phyloP scores from a whole-genome alignment of 495 filamentous ascomycete genomes.

The Thermochaetoides thermophila region DNA sequence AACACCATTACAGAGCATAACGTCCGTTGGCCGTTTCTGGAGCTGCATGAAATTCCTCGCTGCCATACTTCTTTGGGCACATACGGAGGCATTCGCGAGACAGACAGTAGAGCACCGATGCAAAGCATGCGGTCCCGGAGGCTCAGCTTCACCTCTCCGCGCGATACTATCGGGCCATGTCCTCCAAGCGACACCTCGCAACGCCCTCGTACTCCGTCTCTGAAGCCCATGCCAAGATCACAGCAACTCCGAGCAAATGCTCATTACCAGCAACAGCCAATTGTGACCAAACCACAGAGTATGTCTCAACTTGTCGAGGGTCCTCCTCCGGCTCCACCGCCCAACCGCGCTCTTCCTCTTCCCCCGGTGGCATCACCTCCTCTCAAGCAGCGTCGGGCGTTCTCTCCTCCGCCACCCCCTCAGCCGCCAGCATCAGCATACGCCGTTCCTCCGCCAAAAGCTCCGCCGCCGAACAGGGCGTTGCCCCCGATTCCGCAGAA shows the following conservation, averaged over 20 bases:
- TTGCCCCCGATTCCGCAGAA: constrained; percentile 43
- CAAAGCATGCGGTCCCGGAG: constrained; percentile 5
- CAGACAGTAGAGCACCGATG: not conserved
- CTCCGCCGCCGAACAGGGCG: constrained; percentile 46
- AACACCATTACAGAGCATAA: not conserved
- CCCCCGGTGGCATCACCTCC: no score
- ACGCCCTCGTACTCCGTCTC: constrained; percentile 13
- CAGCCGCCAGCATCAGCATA: no score
- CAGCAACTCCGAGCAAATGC: constrained; percentile 18
- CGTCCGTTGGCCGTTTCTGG: no score
- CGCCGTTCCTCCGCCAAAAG: no score
- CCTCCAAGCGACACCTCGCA: constrained; percentile 6
- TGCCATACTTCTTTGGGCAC: constrained; percentile 13
- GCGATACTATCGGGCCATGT: constrained; percentile 5
- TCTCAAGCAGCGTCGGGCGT: no score
- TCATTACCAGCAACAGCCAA: constrained; percentile 15
- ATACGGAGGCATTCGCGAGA: constrained; percentile 5
- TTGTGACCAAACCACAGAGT: constrained; percentile 33
- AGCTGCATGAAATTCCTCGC: constrained; percentile 9
- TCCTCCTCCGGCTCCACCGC: constrained; percentile 43
- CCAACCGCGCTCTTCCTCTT: no score
- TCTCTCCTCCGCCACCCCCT: no score
- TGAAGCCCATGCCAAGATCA: constrained; percentile 13
- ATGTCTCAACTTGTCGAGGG: constrained; percentile 43
- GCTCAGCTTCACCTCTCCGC: constrained; percentile 12